Conservation (phyloP, 768 basidiomycete species). For the Rhizopogon vulgaris region DNA sequence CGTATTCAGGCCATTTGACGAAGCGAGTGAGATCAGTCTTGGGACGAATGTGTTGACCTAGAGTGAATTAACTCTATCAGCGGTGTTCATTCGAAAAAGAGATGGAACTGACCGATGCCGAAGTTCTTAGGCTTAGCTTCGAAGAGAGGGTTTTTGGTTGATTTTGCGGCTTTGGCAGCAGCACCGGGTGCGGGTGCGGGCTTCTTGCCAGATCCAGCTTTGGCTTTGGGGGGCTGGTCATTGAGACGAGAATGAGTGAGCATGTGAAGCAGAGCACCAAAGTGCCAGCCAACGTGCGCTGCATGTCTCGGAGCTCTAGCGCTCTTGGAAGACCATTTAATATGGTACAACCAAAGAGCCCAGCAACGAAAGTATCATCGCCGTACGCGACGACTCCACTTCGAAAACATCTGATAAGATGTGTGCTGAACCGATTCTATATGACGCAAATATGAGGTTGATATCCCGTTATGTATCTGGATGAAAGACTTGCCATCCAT, state of each 20-base stretch:
- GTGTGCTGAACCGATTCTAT: conserved; percentile 20
- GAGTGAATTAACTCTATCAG: not conserved
- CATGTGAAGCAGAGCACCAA: conserved; percentile 11
- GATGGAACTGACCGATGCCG: conserved; percentile 74
- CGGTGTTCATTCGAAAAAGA: not conserved
- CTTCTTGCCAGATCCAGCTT: conserved; percentile 71
- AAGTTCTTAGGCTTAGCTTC: conserved; percentile 89
- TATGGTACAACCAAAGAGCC: conserved; percentile 23
- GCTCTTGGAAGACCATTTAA: conserved; percentile 23
- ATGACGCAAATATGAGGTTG: conserved; percentile 8
- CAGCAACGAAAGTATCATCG: conserved; percentile 40
- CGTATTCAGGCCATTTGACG: conserved; percentile 99
- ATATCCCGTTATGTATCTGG: conserved; percentile 27
- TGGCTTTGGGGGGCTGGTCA: conserved; percentile 82
- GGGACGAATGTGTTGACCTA: conserved; percentile 92
- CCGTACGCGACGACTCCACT: conserved; percentile 33
- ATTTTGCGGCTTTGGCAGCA: conserved; percentile 67
- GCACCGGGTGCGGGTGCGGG: conserved; percentile 81
- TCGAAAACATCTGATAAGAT: conserved; percentile 11
- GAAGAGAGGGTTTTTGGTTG: conserved; percentile 93
- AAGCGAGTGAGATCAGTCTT: conserved; percentile 90
- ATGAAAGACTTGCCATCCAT: conserved; percentile 47
- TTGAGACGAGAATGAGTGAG: conserved; percentile 68
- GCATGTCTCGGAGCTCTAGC: conserved; percentile 50
- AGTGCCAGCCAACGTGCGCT: conserved; percentile 20